Evolutionary conservation across 306 rosid genomes (phyloP).

Genomic region (Prosopis cineraria): DNA sequence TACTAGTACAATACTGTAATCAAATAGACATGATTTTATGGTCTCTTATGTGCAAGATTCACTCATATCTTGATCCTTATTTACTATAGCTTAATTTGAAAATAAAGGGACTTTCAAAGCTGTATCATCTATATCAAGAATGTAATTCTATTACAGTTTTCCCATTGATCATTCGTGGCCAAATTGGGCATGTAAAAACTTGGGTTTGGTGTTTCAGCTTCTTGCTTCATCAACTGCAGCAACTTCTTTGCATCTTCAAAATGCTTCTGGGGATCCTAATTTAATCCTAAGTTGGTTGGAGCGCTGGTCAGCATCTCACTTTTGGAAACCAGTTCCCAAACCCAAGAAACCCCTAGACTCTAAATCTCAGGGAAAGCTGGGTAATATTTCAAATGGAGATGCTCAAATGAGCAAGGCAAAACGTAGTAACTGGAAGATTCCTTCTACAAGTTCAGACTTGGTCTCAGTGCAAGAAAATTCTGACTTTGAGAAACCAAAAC

Average conservation of each 20-base stretch:
- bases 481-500: conserved; percentile 76
- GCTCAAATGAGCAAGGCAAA: conserved; percentile 62
- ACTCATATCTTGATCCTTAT: background rate
- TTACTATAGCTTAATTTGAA: conserved; percentile 7
- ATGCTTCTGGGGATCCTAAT: conserved; percentile 59
- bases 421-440: conserved; percentile 56
- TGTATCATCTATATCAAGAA: conserved; percentile 2
- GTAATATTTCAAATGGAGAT: conserved; percentile 51
- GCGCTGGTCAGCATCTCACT: conserved; percentile 69
- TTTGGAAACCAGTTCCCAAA: conserved; percentile 80
- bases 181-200: conserved; percentile 20
- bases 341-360: conserved; percentile 55
- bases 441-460: conserved; percentile 50
- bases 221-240: conserved; percentile 58
- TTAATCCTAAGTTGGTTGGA: conserved; percentile 69
- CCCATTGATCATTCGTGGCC: background rate
- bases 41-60: conserved; percentile 1
- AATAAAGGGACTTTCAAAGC: background rate
- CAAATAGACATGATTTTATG: background rate
- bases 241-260: conserved; percentile 58
- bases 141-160: conserved; percentile 2
- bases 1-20: background rate
- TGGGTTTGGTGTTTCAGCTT: conserved; percentile 51
- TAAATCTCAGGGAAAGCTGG: conserved; percentile 58
- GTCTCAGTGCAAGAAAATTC: conserved; percentile 48